Conservation (phyloP, 169 alveolate genomes). For the Blepharisma undulans region DNA sequence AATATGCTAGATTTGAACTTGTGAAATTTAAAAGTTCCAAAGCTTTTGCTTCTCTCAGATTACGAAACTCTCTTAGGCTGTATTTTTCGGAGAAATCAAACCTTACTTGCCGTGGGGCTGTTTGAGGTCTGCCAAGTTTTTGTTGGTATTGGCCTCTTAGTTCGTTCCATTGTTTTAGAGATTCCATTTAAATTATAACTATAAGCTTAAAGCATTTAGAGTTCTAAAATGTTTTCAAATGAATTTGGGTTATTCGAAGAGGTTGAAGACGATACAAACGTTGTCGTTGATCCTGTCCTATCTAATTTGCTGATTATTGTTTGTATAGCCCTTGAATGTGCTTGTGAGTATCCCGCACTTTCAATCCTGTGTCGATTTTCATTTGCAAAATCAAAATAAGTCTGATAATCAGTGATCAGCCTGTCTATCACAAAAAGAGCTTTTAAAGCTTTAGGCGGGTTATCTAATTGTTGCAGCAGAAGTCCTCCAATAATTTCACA, state of each 20-base stretch:
- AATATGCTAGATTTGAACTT: neutral
- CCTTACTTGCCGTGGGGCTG: neutral
- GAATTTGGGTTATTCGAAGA: neutral
- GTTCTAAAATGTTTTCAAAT: neutral
- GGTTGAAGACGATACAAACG: neutral
- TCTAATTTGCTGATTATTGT: neutral
- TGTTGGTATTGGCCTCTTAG: neutral
- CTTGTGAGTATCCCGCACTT: neutral
- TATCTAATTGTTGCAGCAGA: neutral
- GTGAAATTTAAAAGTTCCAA: neutral
- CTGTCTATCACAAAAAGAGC: conserved; percentile 8
- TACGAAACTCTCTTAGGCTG: neutral
- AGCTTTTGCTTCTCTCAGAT: neutral
- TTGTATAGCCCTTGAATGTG: neutral
- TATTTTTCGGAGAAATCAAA: neutral
- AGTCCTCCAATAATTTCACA: neutral
- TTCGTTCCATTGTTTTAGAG: neutral
- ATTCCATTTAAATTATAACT: neutral
- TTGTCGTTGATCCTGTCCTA: neutral
- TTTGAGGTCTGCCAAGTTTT: neutral
- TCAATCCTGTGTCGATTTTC: neutral
- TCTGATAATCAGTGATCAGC: conserved; percentile 21
- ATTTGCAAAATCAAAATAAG: neutral
- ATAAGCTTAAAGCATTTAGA: neutral
- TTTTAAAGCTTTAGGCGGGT: neutral